Base-by-base conservation (phyloP, 768 basidiomycete genomes). In the Butyriboletus loyo region DNA sequence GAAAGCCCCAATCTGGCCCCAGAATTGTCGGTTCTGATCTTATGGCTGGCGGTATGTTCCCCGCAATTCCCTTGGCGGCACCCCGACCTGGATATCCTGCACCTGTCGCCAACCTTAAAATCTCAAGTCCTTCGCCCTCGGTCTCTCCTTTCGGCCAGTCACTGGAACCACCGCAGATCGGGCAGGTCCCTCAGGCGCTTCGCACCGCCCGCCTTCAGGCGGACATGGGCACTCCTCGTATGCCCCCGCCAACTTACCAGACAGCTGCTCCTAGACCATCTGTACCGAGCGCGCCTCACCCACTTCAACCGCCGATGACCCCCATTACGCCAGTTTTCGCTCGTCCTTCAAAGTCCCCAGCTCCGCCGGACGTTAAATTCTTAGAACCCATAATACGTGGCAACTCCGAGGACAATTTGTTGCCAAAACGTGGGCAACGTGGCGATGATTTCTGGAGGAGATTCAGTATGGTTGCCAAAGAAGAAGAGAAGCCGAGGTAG, bases 371-470 rank as follows among this genome's bases (percentile, higher is more conserved):
- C 27, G 71, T 86, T 62, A 77, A 75, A 57, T 83, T 84, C 54
- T 69, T 76, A 9, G 72, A 73, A 17, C 68, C 73, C 50, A 89
- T 90, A 63, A 77, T 91, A 64, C 80, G 89, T 15, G 81, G 86
- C 6, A 76, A 83, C 45, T 74, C 74, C 1, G 89, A 92, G 66
- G 87, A 85, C 37, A 80, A 83, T 2, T 64, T 87, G 3, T 66
- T 91, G 8, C 85, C 87, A 2, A 75, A 74, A 36, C 78, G 87
- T 40, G 87, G 88, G 3, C 82, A 88, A 65, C 81, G 77, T 44
- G 87, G 88, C 1, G 89, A 92, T 61, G 86, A 91, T 61, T 92
- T 92, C 71, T 92, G 90, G 90, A 76, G 87, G 54, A 77, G 90
- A 35, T 92, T 92, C 70, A 88, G 86, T 55, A 89, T 91, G 75